These are phyloP conservation scores for Cryphonectria carpinicola DNA, from an alignment of 2,329 filamentous ascomycete species.

Conservation along the genomic window DNA sequence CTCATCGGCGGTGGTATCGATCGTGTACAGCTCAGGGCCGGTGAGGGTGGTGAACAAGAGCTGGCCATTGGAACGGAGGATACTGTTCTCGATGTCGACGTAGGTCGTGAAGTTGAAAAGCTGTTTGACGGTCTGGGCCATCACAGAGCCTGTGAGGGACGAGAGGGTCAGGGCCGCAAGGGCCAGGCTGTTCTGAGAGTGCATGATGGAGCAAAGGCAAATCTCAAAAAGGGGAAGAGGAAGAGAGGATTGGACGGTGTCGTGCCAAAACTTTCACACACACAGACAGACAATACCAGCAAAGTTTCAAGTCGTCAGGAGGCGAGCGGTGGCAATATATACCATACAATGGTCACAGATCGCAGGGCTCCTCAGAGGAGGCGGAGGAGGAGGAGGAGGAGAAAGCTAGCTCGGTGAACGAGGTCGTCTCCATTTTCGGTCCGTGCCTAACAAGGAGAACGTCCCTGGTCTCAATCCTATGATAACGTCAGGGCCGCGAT, in stretches of 20 bases:
- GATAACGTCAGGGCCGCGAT: background rate
- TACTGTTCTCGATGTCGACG: conserved; percentile 23
- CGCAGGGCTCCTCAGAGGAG: too few relatives aligned
- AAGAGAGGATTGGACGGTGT: background rate
- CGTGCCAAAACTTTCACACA: background rate
- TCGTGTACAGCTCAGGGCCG: conserved; percentile 19
- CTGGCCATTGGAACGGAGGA: conserved; percentile 21
- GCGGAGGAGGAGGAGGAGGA: background rate
- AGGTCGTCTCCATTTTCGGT: background rate
- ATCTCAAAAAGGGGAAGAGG: background rate
- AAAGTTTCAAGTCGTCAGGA: background rate
- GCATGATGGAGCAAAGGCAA: background rate
- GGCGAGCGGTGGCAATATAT: background rate
- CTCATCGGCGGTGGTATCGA: conserved; percentile 15
- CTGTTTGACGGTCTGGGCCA: conserved; percentile 12
- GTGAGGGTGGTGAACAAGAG: conserved; percentile 23
- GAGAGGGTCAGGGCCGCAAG: conserved; percentile 4
- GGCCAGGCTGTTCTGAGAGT: conserved; percentile 10
- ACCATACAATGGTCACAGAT: background rate
- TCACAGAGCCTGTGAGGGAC: background rate
- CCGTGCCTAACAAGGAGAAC: background rate
- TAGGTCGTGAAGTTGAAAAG: conserved; percentile 24
- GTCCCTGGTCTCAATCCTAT: background rate
- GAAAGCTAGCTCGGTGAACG: background rate
- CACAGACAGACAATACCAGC: background rate